Evolutionary conservation across 352 stramenopile genomes (phyloP), one percentile per base, ranked within the genome.

Genomic region (Halophytophthora batemanensis): DNA sequence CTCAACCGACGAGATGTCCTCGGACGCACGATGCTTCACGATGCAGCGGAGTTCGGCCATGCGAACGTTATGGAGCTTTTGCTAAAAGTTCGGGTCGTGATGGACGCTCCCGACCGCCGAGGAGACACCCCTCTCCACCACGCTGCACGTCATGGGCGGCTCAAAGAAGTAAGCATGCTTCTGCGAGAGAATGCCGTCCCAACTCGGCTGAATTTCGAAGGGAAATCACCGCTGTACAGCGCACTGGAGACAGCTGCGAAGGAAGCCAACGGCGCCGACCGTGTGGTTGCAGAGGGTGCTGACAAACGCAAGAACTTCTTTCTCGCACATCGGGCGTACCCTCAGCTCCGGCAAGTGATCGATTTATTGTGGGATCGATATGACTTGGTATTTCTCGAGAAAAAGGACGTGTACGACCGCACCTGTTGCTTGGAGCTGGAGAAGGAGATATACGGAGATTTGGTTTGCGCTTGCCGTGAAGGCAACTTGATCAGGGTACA

Each of bases 341-440:
- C 66, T 17, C 66, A 72, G 25, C 67, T 86, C 13, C 74, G 71
- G 1, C 77, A 87, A 67, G 77, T 86, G 14, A 82, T 87, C 34
- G 74, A 86, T 56, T 53, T 87, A 14, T 45, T 87, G 1, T 87
- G 77, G 77, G 74, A 87, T 50, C 62, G 56, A 8, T 84, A 79
- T 17, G 52, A 64, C 1, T 13, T 59, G 2, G 14, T 56, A 8
- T 50, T 69, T 36, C 64, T 87, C 6, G 44, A 43, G 10, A 52
- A 51, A 15, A 28, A 45, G 18, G 74, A 81, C 21, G 31, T 48
- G 7, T 71, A 59, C 40, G 69, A 67, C 41, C 60, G 65, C 18
- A 56, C 19, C 0, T 73, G 63, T 44, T 87, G 77, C 18, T 43
- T 87, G 15, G 34, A 54, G 3, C 31, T 87, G 6, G 74, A 84